Conservation (phyloP, 2,329 filamentous ascomycete genomes). For the Aspergillus glaucus region DNA sequence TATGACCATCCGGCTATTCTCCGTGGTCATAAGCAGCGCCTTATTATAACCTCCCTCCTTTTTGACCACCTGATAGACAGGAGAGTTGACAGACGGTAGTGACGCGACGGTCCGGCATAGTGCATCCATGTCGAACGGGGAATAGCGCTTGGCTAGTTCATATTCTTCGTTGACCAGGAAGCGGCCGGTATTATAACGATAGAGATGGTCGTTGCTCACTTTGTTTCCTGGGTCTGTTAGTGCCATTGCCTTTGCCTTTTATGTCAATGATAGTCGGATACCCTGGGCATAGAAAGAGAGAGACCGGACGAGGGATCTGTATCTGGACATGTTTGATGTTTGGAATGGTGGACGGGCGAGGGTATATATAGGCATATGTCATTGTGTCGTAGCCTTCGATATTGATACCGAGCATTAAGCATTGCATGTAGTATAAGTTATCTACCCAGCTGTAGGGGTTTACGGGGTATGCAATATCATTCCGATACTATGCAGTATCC, state of each 20-base stretch:
- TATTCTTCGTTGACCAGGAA: constrained; percentile 23
- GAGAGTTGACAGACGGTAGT: constrained; percentile 12
- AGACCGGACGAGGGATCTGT: background rate
- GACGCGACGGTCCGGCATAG: constrained; percentile 22
- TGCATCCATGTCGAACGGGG: constrained; percentile 22
- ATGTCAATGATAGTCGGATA: background rate
- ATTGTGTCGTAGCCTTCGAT: no score
- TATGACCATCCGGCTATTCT: constrained; percentile 15
- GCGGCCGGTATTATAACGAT: constrained; percentile 21
- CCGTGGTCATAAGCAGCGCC: constrained; percentile 18
- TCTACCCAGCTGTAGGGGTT: no score
- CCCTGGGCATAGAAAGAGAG: background rate
- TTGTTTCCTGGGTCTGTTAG: background rate
- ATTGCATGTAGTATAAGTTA: no score
- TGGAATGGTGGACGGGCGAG: no score
- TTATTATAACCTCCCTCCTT: constrained; percentile 23
- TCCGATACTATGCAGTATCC: no score
- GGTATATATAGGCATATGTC: no score
- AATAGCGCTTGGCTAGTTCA: constrained; percentile 18
- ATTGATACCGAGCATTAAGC: no score
- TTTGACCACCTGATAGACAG: constrained; percentile 22
- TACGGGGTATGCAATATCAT: no score
- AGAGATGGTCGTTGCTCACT: constrained; percentile 11
- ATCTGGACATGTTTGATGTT: no score
- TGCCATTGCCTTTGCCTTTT: no score